Evolutionary conservation across 306 rosid species (phyloP).

Genomic region (Crataegus laevigata): DNA sequence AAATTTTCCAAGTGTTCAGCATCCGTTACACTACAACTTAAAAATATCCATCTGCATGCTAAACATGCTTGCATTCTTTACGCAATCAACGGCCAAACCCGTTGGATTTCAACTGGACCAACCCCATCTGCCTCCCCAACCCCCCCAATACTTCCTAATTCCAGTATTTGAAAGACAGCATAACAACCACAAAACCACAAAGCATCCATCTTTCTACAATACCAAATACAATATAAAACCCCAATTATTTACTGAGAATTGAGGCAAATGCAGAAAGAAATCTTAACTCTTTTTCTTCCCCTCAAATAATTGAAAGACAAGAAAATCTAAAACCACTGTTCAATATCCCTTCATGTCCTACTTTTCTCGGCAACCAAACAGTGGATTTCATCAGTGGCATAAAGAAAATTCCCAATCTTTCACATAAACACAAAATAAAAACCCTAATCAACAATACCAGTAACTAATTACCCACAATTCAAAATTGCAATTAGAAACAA

Average conservation of each 20-base stretch:
- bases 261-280: not conserved
- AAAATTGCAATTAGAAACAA: not conserved
- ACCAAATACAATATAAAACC: not conserved
- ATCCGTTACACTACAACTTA: not conserved
- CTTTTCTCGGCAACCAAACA: slow-evolving; percentile 4
- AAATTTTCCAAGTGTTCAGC: not conserved
- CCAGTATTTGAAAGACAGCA: not conserved
- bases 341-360: not conserved
- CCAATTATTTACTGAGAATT: not conserved
- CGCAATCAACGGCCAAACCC: not conserved
- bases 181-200: not conserved
- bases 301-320: too few relatives aligned
- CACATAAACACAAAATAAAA: not conserved
- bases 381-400: not conserved
- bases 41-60: not conserved
- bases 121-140: not conserved
- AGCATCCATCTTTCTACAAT: not conserved
- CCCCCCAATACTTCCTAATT: not conserved
- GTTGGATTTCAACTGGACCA: not conserved
- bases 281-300: not conserved
- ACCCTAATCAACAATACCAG: not conserved
- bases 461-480: not conserved
- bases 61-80: not conserved
- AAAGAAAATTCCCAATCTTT: not conserved
- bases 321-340: too few relatives aligned